Percentiles rank a stretch among this genome's conserved stretches.
Conservation (phyloP, 305 asterid genomes). For the Fraxinus dipetala region DNA sequence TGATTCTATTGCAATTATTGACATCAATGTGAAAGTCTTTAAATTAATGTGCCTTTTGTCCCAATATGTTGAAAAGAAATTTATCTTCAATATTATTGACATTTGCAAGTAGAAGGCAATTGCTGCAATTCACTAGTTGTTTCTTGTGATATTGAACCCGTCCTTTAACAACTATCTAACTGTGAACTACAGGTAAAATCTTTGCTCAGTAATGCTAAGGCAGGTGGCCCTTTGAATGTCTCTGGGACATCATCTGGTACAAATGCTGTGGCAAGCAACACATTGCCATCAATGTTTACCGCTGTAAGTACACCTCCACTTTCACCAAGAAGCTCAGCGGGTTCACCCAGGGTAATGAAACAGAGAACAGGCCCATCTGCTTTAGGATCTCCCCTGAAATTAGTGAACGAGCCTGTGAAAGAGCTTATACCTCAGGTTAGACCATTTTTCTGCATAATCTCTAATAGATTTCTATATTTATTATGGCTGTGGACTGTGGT, state of each 20-base stretch:
- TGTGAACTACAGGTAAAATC: conserved; percentile 65
- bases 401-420: conserved; percentile 45
- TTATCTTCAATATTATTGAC: conserved; percentile 10
- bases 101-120: conserved; percentile 17
- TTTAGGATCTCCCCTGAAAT: conserved; percentile 46
- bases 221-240: conserved; percentile 60
- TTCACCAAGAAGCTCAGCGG: conserved; percentile 74
- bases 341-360: conserved; percentile 43
- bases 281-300: conserved; percentile 97
- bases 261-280: conserved; percentile 58
- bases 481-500: not conserved
- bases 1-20: not conserved
- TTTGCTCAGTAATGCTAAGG: conserved; percentile 72
- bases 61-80: not conserved
- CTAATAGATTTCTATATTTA: not conserved
- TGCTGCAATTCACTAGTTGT: not conserved
- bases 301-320: conserved; percentile 99
- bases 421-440: conserved; percentile 50
- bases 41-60: not conserved
- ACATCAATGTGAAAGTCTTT: conserved; percentile 1
- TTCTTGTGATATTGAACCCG: not conserved
- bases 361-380: conserved; percentile 48
- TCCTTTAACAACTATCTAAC: conserved; percentile 18
- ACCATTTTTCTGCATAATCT: not conserved
- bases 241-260: conserved; percentile 66